phyloP scores from a whole-genome alignment of 768 basidiomycete species.

The Rhodotorula babjevae region DNA sequence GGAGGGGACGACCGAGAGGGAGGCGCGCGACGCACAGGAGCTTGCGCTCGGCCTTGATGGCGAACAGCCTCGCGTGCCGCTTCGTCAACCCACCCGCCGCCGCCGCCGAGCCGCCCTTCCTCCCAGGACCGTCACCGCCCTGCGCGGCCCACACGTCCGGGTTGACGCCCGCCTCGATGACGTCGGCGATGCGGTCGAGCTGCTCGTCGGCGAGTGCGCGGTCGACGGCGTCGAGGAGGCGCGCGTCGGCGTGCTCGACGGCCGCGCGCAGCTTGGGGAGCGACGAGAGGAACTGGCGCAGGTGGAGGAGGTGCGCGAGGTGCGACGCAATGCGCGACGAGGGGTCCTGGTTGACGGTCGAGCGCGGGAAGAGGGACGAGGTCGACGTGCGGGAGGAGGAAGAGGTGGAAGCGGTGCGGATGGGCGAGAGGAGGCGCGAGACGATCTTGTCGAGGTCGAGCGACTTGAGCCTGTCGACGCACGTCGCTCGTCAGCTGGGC shows the following conservation, averaged over 20 bases:
- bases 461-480: slow-evolving; percentile 56
- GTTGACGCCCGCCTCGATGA: slow-evolving; percentile 64
- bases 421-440: slow-evolving; percentile 41
- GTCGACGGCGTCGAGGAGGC: slow-evolving; percentile 60
- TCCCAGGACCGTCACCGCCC: neutral
- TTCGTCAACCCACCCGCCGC: neutral
- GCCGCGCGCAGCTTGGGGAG: slow-evolving; percentile 63
- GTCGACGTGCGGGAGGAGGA: neutral
- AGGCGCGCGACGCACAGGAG: slow-evolving; percentile 7
- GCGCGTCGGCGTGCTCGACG: slow-evolving; percentile 57
- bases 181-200: slow-evolving; percentile 58
- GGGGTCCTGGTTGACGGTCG: slow-evolving; percentile 17
- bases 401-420: neutral
- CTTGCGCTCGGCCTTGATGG: slow-evolving; percentile 57
- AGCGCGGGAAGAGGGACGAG: neutral
- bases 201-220: slow-evolving; percentile 74
- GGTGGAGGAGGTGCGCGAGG: slow-evolving; percentile 68
- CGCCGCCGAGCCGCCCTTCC: neutral
- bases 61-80: slow-evolving; percentile 78
- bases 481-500: neutral
- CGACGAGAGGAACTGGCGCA: slow-evolving; percentile 66
- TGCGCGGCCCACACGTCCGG: slow-evolving; percentile 49
- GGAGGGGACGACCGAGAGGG: slow-evolving; percentile 48
- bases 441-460: slow-evolving; percentile 86
- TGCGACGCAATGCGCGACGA: slow-evolving; percentile 35